Evolutionary conservation across 306 rosid genomes (phyloP).

Genomic region (Cicer judaicum): DNA sequence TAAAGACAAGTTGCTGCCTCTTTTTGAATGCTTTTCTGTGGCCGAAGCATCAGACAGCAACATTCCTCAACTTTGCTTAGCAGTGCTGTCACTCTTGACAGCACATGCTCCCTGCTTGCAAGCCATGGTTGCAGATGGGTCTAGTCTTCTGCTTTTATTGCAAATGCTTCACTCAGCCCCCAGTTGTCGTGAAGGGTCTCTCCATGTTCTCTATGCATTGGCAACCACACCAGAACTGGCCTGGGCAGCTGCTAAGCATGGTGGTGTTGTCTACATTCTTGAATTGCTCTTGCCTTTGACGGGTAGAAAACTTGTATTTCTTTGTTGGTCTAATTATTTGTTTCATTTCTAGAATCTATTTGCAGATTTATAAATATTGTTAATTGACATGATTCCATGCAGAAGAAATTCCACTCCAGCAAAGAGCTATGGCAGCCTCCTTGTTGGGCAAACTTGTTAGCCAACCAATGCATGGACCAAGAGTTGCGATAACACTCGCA

Average conservation of each 20-base stretch:
- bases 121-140: conserved; percentile 99
- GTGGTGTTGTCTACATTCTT: conserved; percentile 97
- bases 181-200: conserved; percentile 95
- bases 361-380: conserved; percentile 31
- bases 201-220: conserved; percentile 97
- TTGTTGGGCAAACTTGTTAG: conserved; percentile 96
- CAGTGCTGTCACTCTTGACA: conserved; percentile 89
- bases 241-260: conserved; percentile 99
- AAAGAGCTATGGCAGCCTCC: conserved; percentile 96
- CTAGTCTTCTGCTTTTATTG: conserved; percentile 90
- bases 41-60: conserved; percentile 76
- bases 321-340: conserved; percentile 31
- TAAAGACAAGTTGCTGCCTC: conserved; percentile 89
- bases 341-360: conserved; percentile 16
- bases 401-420: conserved; percentile 94
- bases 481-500: conserved; percentile 93
- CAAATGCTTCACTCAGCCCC: conserved; percentile 96
- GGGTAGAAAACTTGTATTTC: conserved; percentile 57
- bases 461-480: conserved; percentile 99
- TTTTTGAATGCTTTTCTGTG: conserved; percentile 95
- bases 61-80: conserved; percentile 93
- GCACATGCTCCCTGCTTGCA: conserved; percentile 97
- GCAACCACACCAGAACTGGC: conserved; percentile 96
- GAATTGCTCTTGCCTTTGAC: conserved; percentile 91
- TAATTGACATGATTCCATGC: conserved; percentile 45